Conservation (phyloP, 2,329 filamentous ascomycete species). For the Periconia sp. region DNA sequence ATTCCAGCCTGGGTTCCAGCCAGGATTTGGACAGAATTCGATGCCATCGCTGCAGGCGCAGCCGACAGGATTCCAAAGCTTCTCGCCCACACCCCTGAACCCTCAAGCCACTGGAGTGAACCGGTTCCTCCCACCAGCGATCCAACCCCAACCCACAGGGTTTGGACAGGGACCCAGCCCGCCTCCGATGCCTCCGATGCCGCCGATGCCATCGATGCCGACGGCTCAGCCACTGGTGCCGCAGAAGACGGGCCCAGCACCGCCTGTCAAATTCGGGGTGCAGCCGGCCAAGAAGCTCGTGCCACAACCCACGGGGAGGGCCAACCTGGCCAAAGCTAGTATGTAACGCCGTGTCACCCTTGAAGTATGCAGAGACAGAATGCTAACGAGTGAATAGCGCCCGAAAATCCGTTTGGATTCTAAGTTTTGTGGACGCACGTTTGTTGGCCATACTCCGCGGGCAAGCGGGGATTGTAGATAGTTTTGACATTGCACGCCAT, state of each 20-base stretch:
- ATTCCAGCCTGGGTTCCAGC: constrained; percentile 13
- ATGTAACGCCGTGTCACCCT: constrained; percentile 55
- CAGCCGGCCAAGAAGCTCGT: constrained; percentile 72
- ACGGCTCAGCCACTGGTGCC: constrained; percentile 66
- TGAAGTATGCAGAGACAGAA: background rate
- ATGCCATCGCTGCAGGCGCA: constrained; percentile 48
- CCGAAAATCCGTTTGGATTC: constrained; percentile 72
- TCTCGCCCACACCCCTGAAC: constrained; percentile 43
- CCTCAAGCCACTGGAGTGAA: constrained; percentile 60
- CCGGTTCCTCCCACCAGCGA: constrained; percentile 48
- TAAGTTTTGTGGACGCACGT: constrained; percentile 37
- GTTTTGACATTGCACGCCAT: background rate
- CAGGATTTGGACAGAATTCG: constrained; percentile 54
- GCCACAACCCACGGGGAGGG: constrained; percentile 86
- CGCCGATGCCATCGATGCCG: constrained; percentile 59
- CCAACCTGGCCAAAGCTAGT: constrained; percentile 94
- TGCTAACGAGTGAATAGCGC: constrained; percentile 53
- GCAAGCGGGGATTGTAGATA: constrained; percentile 10
- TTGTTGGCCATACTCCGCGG: background rate
- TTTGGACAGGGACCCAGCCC: constrained; percentile 52
- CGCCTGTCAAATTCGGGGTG: constrained; percentile 86
- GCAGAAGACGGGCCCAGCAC: constrained; percentile 83
- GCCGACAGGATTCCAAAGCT: constrained; percentile 43
- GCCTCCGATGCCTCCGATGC: constrained; percentile 61
- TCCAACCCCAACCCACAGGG: constrained; percentile 58